These are phyloP conservation scores for Mycena sanguinolenta DNA, from an alignment of 768 basidiomycete genomes.

Conservation along the genomic window DNA sequence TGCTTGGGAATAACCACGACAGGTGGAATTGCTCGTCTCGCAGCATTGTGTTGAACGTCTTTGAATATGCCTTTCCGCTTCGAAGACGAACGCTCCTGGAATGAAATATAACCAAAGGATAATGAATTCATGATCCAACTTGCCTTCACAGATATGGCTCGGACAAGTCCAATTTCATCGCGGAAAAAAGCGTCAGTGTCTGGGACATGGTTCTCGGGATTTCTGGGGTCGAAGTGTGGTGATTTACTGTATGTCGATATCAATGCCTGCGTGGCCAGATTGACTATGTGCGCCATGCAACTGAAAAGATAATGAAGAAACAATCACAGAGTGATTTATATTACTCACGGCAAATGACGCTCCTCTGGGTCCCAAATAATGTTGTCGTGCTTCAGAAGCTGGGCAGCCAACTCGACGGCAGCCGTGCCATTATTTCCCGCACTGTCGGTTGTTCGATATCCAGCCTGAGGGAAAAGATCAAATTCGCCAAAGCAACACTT, in stretches of 20 bases:
- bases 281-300: conserved; percentile 52
- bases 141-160: conserved; percentile 41
- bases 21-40: background rate
- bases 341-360: conserved; percentile 11
- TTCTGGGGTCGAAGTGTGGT: conserved; percentile 40
- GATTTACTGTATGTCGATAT: conserved; percentile 42
- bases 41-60: conserved; percentile 33
- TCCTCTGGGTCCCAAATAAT: conserved; percentile 18
- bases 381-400: background rate
- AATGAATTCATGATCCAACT: background rate
- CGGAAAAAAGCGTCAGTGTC: conserved; percentile 7
- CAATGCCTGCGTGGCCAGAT: conserved; percentile 48
- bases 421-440: conserved; percentile 12
- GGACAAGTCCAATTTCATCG: conserved; percentile 45
- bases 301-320: conserved; percentile 13
- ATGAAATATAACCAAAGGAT: background rate
- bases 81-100: conserved; percentile 44
- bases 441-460: conserved; percentile 7
- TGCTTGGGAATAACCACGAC: conserved; percentile 6
- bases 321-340: background rate
- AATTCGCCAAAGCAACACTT: background rate
- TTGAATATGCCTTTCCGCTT: conserved; percentile 43
- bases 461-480: background rate
- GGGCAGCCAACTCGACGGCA: conserved; percentile 10
- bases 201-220: conserved; percentile 19